Evolutionary conservation across 164 flowering plant genomes (phyloP), one percentile per base, ranked within the genome.

Genomic region (Annona cherimola): DNA sequence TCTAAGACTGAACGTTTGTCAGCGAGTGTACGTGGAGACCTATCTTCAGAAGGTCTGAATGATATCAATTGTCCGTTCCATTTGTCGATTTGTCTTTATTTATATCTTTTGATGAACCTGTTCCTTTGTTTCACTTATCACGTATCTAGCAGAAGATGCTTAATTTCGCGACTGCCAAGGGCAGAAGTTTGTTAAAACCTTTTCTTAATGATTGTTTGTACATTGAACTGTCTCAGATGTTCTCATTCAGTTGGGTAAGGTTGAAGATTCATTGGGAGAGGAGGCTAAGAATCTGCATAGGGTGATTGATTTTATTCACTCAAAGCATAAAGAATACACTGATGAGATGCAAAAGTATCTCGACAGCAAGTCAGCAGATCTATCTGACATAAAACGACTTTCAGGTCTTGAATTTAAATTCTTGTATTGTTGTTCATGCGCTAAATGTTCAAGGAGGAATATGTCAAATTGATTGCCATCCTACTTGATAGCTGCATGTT

Each of bases 41-140:
- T 76, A 64, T 86, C 94, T 73, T 78, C 84, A 76, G 98, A 91
- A 92, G 98, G 99, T 90, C 50, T 74, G 88, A 42, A 69, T 69
- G 57, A 50, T 11, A 50, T 50, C 14, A 16, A 50, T 50, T 50
- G 57, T 50, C 14, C 57, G 14, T 8, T 50, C 57, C 9, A 50
- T 50, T 16, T 16, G 0, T 50, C 9, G 57, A 50, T 50, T 50
- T 8, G 57, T 16, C 57, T 50, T 11, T 50, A 16, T 50, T 50
- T 16, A 50, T 50, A 16, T 50, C 57, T 50, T 50, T 50, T 11
- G 57, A 50, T 50, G 57, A 50, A 50, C 14, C 57, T 50, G 57
- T 50, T 11, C 14, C 57, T 50, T 50, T 50, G 14, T 50, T 50
- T 50, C 57, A 7, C 57, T 2, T 50, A 16, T 50, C 57, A 50